phyloP scores from a whole-genome alignment of 805 yeast genomes.

The Ogataea angusta region DNA sequence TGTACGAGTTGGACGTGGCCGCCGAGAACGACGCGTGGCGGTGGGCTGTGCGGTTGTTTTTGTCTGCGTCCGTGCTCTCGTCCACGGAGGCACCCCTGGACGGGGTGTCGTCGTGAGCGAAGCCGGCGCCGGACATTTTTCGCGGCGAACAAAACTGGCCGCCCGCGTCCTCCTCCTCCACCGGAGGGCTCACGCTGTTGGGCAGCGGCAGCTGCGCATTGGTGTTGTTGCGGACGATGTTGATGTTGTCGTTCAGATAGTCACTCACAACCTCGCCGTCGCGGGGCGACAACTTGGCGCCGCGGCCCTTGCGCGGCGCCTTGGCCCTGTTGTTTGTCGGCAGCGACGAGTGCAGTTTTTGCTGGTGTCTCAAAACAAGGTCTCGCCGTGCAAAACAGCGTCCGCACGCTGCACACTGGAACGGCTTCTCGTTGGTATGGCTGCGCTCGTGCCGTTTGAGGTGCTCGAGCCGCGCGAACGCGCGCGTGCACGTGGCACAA shows the following conservation, averaged over 20 bases:
- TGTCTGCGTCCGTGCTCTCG: constrained; percentile 2
- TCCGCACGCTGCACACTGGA: constrained; percentile 94
- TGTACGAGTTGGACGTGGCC: constrained; percentile 56
- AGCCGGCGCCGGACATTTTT: constrained; percentile 9
- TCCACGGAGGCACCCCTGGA: constrained; percentile 4
- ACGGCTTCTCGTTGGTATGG: constrained; percentile 95
- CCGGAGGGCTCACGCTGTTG: constrained; percentile 8
- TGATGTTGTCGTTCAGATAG: constrained; percentile 47
- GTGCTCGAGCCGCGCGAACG: constrained; percentile 94
- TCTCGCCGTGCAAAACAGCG: constrained; percentile 92
- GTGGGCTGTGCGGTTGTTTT: constrained; percentile 27
- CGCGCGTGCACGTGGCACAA: constrained; percentile 87
- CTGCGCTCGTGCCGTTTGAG: constrained; percentile 90
- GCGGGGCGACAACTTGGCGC: constrained; percentile 18
- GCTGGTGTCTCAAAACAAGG: constrained; percentile 88
- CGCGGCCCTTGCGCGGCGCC: constrained; percentile 33
- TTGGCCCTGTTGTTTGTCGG: constrained; percentile 38
- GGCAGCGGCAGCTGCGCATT: constrained; percentile 46
- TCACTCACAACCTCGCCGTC: constrained; percentile 35
- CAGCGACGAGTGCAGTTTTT: constrained; percentile 71
- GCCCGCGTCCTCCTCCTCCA: constrained; percentile 2
- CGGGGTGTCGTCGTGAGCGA: constrained; percentile 12
- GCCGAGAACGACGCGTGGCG: constrained; percentile 66
- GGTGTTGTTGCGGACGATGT: constrained; percentile 50
- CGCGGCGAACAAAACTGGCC: constrained; percentile 19